phyloP scores from a whole-genome alignment of 768 basidiomycete species.

The Hemileccinum rubropunctum region DNA sequence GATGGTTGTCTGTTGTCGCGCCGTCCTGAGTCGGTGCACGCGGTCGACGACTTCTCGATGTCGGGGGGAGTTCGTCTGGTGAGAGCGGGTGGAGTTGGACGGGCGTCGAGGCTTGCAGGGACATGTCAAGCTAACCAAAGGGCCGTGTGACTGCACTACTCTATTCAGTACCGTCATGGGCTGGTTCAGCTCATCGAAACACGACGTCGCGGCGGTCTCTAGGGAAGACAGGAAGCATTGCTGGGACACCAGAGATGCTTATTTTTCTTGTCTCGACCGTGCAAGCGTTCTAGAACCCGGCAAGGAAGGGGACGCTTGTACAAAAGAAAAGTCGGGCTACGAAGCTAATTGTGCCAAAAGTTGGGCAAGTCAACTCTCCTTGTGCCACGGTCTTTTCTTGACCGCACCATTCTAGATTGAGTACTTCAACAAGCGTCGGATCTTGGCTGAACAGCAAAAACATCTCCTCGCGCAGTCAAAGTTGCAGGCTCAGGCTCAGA shows the following conservation, averaged over 20 bases:
- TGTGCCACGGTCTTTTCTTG: neutral
- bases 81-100: constrained; percentile 74
- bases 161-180: constrained; percentile 16
- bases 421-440: constrained; percentile 90
- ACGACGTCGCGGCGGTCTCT: constrained; percentile 39
- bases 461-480: constrained; percentile 54
- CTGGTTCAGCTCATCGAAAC: constrained; percentile 37
- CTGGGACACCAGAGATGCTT: constrained; percentile 82
- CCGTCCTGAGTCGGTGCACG: constrained; percentile 37
- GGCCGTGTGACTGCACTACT: neutral
- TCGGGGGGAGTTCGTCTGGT: constrained; percentile 44
- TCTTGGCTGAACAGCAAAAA: constrained; percentile 78
- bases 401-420: constrained; percentile 58
- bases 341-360: constrained; percentile 79
- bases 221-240: constrained; percentile 75
- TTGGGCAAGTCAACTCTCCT: constrained; percentile 64
- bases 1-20: no score
- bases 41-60: constrained; percentile 45
- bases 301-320: constrained; percentile 62
- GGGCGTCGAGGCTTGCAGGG: constrained; percentile 42
- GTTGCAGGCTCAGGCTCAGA: constrained; percentile 34
- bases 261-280: constrained; percentile 81
- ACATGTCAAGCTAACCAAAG: constrained; percentile 17
- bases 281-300: constrained; percentile 70
- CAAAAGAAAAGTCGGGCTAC: constrained; percentile 55